Base-by-base conservation (phyloP, 2,329 filamentous ascomycete species). In the Bipolaris cookei region DNA sequence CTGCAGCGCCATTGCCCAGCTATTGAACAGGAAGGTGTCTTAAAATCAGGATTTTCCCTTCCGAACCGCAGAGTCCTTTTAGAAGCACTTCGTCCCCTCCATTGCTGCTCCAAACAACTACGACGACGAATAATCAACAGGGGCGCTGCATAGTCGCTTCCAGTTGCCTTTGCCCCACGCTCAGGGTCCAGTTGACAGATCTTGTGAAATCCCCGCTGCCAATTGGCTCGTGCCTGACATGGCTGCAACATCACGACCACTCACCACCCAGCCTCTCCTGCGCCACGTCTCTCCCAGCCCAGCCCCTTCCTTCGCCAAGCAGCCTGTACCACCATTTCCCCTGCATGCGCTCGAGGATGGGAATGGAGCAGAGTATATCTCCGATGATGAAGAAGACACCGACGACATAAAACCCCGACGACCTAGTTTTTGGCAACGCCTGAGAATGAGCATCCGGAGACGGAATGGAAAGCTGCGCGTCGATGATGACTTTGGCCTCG, bases 371-470 rank as follows among this genome's bases (percentile, higher is more conserved):
- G 59, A 56, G 13, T 58, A 43, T 11, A 57, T 54, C 28, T 68
- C 63, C 28, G 64, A 64, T 6, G 58, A 63, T 39, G 63, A 65
- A 10, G 62, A 62, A 25, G 42, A 45, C 25, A 3, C 5, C 28
- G n/a, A 20, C 25, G 25, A 30, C 25, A 23, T 23, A 20, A 20
- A 62, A 51, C 58, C 42, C 35, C 23, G 46, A 25, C 54, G 47
- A 28, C 50, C 48, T 11, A 59, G 63, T 6, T 59, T 74, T 37
- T 74, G 70, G 67, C 57, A 51, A 43, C 65, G 70, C 16, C 61
- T 74, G 21, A 68, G 69, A 42, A 74, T 73, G 71, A 61, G 65
- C 44, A 47, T 71, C 35, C 60, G 66, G 47, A 64, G 71, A 43
- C 65, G 67, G 51, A 63, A 66, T 61, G 62, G 57, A 14, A 58